Percentiles rank a stretch among this genome's conserved stretches.
Evolutionary conservation across 139 green algal genomes (phyloP).

Genomic region (Eudorina sp.): DNA sequence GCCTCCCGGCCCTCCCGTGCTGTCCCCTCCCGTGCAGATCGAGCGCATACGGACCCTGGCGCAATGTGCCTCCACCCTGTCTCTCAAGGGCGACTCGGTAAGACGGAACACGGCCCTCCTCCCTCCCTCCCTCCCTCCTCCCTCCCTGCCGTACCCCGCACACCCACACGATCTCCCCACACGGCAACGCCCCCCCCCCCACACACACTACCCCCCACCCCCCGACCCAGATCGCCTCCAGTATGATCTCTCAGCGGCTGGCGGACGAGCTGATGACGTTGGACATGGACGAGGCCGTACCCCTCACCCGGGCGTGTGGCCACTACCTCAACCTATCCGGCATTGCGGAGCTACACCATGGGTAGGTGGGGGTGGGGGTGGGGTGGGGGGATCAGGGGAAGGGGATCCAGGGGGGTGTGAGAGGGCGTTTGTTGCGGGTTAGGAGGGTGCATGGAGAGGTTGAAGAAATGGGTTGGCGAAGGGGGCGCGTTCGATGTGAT

Average conservation of each 20-base stretch:
- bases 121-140: neutral
- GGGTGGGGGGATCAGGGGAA: neutral
- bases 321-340: constrained; percentile 90
- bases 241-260: constrained; percentile 75
- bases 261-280: constrained; percentile 85
- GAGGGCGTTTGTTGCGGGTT: too few species aligned
- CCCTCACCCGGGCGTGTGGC: constrained; percentile 83
- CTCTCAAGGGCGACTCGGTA: constrained; percentile 71
- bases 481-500: too few species aligned
- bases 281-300: constrained; percentile 86
- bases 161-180: neutral
- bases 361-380: constrained; percentile 51
- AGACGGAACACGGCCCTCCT: neutral
- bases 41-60: constrained; percentile 77
- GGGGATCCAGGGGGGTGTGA: too few species aligned
- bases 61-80: constrained; percentile 70
- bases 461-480: too few species aligned
- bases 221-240: constrained; percentile 59
- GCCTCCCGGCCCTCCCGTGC: neutral
- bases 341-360: constrained; percentile 90
- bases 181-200: neutral
- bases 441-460: too few species aligned
- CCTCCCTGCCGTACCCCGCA: neutral
- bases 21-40: constrained; percentile 57
- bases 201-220: neutral